phyloP scores from a whole-genome alignment of 345 rosid genomes.

The Populus nigra region DNA sequence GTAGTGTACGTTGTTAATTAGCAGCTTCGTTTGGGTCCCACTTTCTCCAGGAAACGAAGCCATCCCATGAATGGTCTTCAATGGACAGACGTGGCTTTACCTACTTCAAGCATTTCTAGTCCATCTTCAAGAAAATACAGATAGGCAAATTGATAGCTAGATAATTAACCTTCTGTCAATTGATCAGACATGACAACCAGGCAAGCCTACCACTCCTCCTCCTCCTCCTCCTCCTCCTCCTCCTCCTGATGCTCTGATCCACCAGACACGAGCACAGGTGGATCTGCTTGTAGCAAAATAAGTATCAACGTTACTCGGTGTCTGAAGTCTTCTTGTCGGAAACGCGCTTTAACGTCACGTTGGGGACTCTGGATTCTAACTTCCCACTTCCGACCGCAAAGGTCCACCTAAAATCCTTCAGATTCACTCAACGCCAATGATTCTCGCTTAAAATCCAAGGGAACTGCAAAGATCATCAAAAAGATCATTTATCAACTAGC shows the following conservation, averaged over 20 bases:
- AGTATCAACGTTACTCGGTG: not conserved
- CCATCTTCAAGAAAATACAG: not conserved
- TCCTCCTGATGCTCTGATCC: not conserved
- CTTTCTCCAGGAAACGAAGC: not conserved
- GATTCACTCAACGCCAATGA: not conserved
- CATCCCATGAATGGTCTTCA: constrained; percentile 17
- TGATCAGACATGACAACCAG: constrained; percentile 7
- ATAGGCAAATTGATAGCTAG: too few species aligned
- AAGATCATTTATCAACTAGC: too few species aligned
- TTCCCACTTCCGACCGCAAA: constrained; percentile 1
- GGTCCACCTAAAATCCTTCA: constrained; percentile 4
- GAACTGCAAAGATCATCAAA: too few species aligned
- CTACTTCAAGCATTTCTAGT: constrained; percentile 12
- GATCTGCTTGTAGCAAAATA: not conserved
- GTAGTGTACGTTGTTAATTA: not conserved
- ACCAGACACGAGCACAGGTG: constrained; percentile 4
- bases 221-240: not conserved
- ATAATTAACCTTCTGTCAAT: not conserved
- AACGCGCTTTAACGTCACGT: not conserved
- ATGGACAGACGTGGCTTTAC: constrained; percentile 30
- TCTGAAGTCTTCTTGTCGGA: constrained; percentile 5
- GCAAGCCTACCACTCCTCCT: not conserved
- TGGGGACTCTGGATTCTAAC: not conserved
- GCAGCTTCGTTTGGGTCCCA: not conserved
- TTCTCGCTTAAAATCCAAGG: too few species aligned